Conservation (phyloP, 2,329 filamentous ascomycete genomes). For the Thielaviopsis populi region DNA sequence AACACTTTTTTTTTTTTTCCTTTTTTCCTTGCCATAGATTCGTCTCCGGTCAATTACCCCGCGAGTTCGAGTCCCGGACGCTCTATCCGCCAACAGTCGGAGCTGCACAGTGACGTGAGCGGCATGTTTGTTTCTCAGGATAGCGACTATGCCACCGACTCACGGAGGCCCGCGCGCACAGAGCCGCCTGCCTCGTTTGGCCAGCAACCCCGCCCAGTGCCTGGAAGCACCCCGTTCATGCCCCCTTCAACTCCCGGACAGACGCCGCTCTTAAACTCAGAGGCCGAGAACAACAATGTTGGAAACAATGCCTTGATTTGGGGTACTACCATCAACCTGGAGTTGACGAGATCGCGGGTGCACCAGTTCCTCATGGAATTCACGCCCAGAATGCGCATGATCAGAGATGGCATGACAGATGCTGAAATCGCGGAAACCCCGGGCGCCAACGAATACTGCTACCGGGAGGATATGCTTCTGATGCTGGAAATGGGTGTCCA, state of each 20-base stretch:
- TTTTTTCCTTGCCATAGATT: slow-evolving; percentile 43
- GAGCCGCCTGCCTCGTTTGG: slow-evolving; percentile 14
- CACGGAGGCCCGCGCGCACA: slow-evolving; percentile 5
- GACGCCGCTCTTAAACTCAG: slow-evolving; percentile 41
- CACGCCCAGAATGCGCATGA: slow-evolving; percentile 85
- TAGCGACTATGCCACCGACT: slow-evolving; percentile 29
- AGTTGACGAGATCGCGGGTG: slow-evolving; percentile 53
- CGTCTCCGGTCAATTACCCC: slow-evolving; percentile 82
- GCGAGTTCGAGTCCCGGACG: slow-evolving; percentile 77
- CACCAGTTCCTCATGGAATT: slow-evolving; percentile 90
- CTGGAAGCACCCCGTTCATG: slow-evolving; percentile 15
- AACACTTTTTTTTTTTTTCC: background rate
- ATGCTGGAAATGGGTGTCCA: slow-evolving; percentile 80
- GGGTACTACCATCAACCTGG: slow-evolving; percentile 92
- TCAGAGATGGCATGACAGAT: slow-evolving; percentile 68
- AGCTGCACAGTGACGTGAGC: slow-evolving; percentile 70
- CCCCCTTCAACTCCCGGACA: slow-evolving; percentile 13
- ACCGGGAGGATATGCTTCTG: slow-evolving; percentile 70
- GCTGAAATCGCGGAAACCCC: slow-evolving; percentile 56
- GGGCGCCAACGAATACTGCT: slow-evolving; percentile 63
- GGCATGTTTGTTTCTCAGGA: slow-evolving; percentile 59
- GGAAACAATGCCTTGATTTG: slow-evolving; percentile 53
- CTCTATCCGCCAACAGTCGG: slow-evolving; percentile 45
- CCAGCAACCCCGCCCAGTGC: slow-evolving; percentile 26
- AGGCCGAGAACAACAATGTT: slow-evolving; percentile 37